Base-by-base conservation (phyloP, 352 stramenopile species). In the Phytophthora nicotianae region DNA sequence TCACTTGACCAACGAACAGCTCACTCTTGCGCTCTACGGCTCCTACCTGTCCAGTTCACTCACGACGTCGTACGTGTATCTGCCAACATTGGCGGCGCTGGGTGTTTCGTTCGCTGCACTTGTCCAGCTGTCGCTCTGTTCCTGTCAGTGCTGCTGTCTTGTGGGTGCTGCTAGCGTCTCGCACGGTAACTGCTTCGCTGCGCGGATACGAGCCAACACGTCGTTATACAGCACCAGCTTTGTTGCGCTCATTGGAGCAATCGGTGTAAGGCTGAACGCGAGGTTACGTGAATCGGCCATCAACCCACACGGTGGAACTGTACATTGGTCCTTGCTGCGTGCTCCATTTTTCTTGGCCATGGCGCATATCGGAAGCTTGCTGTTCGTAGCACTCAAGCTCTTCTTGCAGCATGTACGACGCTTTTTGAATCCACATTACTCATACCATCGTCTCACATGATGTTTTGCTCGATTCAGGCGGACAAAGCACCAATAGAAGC, bases 81-180 rank as follows among this genome's bases (percentile, higher is more conserved):
- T 85, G 8, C 85, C 85, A 0, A 62, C 85, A 10, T 20, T 79
- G 13, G 65, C 62, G 3, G 77, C 69, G 2, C 26, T 75, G 42
- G 42, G 58, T 27, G 46, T 83, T 21, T 86, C 78, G 3, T 48
- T 87, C 6, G 67, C 40, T 11, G 70, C 81, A 11, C 50, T 79
- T 0, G 41, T 89, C 19, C 77, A 81, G 21, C 58, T 89, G 21
- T 88, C 81, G 14, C 58, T 68, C 10, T 91, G 83, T 70, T 65
- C 45, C n/a, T 91, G 83, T 53, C 70, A 80, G 10, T 94, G 83
- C 65, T 94, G 81, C 62, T 92, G 83, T 32, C 56, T 90, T 43
- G 52, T 75, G 54, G 64, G 60, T 35, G 48, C 63, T 26, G 69
- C 66, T 2, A 69, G 59, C 16, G 58, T 70, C 6, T 63, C 45